Percentiles rank a stretch among this genome's conserved stretches.
Conservation (phyloP, 306 rosid genomes). For the Sphenostylis stenocarpa region DNA sequence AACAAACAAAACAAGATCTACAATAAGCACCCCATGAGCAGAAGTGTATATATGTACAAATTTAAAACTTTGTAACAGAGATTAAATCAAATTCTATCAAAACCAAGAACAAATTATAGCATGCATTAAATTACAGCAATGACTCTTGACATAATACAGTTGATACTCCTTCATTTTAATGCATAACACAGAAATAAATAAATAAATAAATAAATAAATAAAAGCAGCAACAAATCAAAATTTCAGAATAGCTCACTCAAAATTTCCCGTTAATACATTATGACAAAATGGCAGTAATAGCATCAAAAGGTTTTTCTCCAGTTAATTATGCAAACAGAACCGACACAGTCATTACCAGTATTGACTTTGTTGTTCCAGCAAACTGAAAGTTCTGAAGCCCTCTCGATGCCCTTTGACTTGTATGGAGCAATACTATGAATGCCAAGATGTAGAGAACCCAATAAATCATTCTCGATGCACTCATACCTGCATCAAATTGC, state of each 20-base stretch:
- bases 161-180: neutral
- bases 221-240: slow-evolving; percentile 20
- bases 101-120: slow-evolving; percentile 2
- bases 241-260: slow-evolving; percentile 23
- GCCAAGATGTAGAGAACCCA: slow-evolving; percentile 71
- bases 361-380: slow-evolving; percentile 56
- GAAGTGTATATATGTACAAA: neutral
- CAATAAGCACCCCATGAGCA: neutral
- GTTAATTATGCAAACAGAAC: slow-evolving; percentile 52
- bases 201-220: no score
- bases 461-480: slow-evolving; percentile 83
- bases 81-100: slow-evolving; percentile 10
- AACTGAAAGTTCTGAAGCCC: slow-evolving; percentile 71
- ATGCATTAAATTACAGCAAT: slow-evolving; percentile 10
- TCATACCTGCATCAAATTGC: slow-evolving; percentile 73
- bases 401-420: slow-evolving; percentile 90
- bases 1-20: slow-evolving; percentile 1
- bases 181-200: neutral
- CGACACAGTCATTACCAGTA: slow-evolving; percentile 44
- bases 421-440: slow-evolving; percentile 85
- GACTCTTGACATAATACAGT: slow-evolving; percentile 4
- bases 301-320: neutral
- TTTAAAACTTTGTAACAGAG: slow-evolving; percentile 1
- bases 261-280: neutral
- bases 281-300: neutral